These are phyloP conservation scores for Erythrophleum ivorense DNA, from an alignment of 331 rosid genomes.

Conservation along the genomic window DNA sequence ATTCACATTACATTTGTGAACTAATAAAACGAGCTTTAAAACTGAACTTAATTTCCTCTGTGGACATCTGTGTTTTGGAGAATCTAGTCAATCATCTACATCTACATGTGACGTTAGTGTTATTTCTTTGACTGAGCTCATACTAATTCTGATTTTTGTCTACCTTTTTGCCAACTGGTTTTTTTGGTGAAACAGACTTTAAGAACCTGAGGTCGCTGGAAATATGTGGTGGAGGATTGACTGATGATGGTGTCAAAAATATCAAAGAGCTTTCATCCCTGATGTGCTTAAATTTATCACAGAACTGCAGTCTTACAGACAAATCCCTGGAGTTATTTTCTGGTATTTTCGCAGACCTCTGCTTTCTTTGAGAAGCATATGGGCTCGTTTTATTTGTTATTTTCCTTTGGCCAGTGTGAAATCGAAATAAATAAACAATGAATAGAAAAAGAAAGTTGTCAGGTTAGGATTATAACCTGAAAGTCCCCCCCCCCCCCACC, in stretches of 20 bases:
- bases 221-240: constrained; percentile 93
- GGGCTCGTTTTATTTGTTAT: constrained; percentile 22
- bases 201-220: constrained; percentile 89
- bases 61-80: background rate
- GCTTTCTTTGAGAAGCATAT: constrained; percentile 20
- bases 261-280: constrained; percentile 82
- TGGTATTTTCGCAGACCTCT: constrained; percentile 51
- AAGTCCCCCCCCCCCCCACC: background rate
- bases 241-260: constrained; percentile 89
- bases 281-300: constrained; percentile 84
- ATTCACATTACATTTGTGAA: background rate
- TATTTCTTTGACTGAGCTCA: constrained; percentile 29
- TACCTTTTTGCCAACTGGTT: constrained; percentile 9
- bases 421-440: background rate
- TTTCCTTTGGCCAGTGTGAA: constrained; percentile 23
- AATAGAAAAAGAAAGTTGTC: constrained; percentile 10
- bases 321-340: constrained; percentile 83
- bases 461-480: background rate
- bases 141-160: background rate
- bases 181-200: constrained; percentile 60
- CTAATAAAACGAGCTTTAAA: background rate
- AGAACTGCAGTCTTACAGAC: constrained; percentile 87
- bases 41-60: background rate
- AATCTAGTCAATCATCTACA: background rate
- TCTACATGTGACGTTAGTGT: background rate